Base-by-base conservation (phyloP, 345 rosid species). In the Salix exigua region DNA sequence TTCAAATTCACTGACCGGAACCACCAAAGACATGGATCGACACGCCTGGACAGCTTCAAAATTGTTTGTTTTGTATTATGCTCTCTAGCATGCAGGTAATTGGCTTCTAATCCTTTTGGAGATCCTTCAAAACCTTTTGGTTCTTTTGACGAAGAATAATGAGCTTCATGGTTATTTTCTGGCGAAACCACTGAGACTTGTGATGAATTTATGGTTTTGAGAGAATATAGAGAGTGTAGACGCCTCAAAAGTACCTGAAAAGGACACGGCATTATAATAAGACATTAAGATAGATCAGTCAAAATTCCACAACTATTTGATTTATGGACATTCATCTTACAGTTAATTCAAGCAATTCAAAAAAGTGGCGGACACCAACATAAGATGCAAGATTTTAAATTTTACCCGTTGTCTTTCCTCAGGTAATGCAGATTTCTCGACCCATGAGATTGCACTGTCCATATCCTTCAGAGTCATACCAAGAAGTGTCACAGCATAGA, bases 371-470 rank as follows among this genome's bases (percentile, higher is more conserved):
- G 23, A 16, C 10, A 66, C 35, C 68, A 38, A 38, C 4, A 26
- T 71, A 51, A 75, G 71, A 42, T 40, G 35, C 61, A 58, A 66
- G 14, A 28, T 11, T 23, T 17, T 19, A 50, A 60, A 33, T 37
- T 37, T 46, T 85, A 95, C 99, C 93, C 88, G 93, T 77, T 86
- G 87, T 74, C 77, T 87, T 78, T 89, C 95, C 79, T 90, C 96
- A 11, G 97, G 96, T 78, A 95, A 70, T 38, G 86, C 79, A 84
- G 97, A 91, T 75, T 88, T 83, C 87, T 93, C 96, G 61, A 88
- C 87, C 99, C 99, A 93, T 67, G 93, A 80, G 77, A 93, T 79
- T 75, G 97, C 97, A 82, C 50, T 70, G 62, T 85, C 86, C 72
- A 88, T 42, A 76, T 93, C 89, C 28, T 82, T 83, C 73, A 87